Evolutionary conservation across 176 grass and related monocot genomes (phyloP).

Genomic region (Saccharum officinarum): DNA sequence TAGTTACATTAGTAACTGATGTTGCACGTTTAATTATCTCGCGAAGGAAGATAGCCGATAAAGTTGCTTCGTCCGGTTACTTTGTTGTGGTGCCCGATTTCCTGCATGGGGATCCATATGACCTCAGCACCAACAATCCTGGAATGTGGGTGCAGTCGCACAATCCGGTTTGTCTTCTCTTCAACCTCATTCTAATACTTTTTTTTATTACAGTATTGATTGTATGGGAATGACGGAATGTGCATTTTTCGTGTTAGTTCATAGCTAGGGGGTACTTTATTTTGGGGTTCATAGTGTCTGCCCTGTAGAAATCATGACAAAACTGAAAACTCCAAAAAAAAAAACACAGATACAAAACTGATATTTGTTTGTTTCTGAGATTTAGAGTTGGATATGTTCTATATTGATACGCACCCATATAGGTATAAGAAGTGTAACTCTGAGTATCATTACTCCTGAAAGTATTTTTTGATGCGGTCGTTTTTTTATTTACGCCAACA

Average conservation of each 20-base stretch:
- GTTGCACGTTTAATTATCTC: background rate
- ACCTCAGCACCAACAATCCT: conserved; percentile 31
- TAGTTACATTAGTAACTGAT: background rate
- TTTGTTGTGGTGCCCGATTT: conserved; percentile 73
- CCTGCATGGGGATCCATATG: conserved; percentile 52
- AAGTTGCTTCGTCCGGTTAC: conserved; percentile 49
- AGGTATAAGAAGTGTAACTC: no score
- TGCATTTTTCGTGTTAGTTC: background rate
- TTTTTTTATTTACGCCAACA: no score
- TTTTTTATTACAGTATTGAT: background rate
- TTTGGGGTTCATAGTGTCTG: background rate
- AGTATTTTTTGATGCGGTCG: no score
- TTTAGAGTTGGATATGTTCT: no score
- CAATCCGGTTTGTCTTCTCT: conserved; percentile 33
- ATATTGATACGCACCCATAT: no score
- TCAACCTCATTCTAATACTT: background rate
- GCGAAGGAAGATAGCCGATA: conserved; percentile 60
- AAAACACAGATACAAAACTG: no score
- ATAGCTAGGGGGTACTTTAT: background rate
- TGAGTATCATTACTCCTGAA: no score
- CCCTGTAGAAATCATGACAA: background rate
- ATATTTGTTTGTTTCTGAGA: no score
- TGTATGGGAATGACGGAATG: background rate
- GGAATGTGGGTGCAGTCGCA: conserved; percentile 48
- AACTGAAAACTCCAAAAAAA: background rate